Evolutionary conservation across 2,329 filamentous ascomycete species (phyloP).

Genomic region (Aplosporella prunicola): DNA sequence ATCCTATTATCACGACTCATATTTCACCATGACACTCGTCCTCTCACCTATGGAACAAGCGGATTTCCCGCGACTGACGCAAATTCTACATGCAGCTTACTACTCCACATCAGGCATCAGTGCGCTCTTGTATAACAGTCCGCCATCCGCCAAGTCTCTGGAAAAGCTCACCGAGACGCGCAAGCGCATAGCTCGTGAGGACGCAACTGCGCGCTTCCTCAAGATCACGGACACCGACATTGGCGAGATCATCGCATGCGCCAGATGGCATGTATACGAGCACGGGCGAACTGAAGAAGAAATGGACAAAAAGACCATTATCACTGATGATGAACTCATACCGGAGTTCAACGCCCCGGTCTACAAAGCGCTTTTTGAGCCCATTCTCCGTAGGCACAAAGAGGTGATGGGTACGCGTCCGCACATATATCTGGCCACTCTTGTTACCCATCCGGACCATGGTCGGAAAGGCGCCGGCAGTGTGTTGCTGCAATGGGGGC

Average conservation of each 20-base stretch:
- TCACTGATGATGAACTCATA: conserved; percentile 2
- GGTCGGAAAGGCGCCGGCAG: conserved; percentile 24
- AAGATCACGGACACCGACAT: conserved; percentile 8
- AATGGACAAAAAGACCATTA: background rate
- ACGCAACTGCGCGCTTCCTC: conserved; percentile 1
- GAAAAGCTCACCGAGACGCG: background rate
- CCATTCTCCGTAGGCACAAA: background rate
- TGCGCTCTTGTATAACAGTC: conserved; percentile 1
- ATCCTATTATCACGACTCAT: too few species aligned
- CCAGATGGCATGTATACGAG: conserved; percentile 5
- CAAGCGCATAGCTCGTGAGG: background rate
- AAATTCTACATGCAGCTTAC: conserved; percentile 4
- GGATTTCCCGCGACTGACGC: conserved; percentile 3
- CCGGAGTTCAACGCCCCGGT: conserved; percentile 1
- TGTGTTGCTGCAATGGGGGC: conserved; percentile 24
- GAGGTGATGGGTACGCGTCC: background rate
- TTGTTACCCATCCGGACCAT: conserved; percentile 24
- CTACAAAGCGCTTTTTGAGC: background rate
- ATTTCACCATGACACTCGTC: background rate
- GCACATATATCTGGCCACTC: conserved; percentile 18
- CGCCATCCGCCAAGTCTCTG: background rate
- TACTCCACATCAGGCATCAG: conserved; percentile 5
- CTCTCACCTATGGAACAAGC: conserved; percentile 1
- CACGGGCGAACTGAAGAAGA: background rate
- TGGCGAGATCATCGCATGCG: conserved; percentile 5